Evolutionary conservation across 2,329 filamentous ascomycete species (phyloP).

Genomic region (Calcarisporium arbuscula): DNA sequence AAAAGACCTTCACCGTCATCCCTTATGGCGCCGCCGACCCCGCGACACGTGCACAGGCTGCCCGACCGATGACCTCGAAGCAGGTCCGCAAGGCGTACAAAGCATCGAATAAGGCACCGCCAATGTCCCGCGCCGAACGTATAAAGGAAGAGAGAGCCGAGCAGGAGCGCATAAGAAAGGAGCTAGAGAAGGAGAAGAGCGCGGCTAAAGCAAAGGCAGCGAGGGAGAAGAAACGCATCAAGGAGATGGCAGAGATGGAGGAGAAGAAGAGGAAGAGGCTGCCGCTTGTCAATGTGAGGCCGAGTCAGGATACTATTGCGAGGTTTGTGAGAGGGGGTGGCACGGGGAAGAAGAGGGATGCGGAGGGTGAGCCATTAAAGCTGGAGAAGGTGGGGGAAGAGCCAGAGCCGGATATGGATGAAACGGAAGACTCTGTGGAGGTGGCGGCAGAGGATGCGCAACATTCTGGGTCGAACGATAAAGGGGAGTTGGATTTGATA

Average conservation of each 20-base stretch:
- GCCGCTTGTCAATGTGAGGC: slow-evolving; percentile 46
- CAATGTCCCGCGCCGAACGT: slow-evolving; percentile 34
- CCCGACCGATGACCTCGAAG: slow-evolving; percentile 35
- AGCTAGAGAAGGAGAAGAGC: slow-evolving; percentile 43
- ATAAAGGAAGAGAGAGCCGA: slow-evolving; percentile 37
- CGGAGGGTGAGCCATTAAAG: slow-evolving; percentile 8
- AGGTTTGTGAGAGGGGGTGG: slow-evolving; percentile 40
- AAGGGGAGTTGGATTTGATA: slow-evolving; percentile 12
- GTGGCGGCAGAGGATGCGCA: background rate
- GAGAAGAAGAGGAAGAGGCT: slow-evolving; percentile 45
- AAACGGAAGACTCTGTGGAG: background rate
- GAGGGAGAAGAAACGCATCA: slow-evolving; percentile 50
- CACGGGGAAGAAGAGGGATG: slow-evolving; percentile 22
- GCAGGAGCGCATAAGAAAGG: slow-evolving; percentile 48
- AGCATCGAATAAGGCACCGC: slow-evolving; percentile 24
- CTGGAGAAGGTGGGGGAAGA: background rate
- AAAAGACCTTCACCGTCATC: slow-evolving; percentile 40
- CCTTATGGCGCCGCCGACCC: slow-evolving; percentile 24
- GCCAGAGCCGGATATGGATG: background rate
- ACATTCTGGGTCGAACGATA: too few species aligned
- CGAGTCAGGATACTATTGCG: slow-evolving; percentile 53
- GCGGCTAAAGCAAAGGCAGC: slow-evolving; percentile 41
- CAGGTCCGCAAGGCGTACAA: slow-evolving; percentile 33
- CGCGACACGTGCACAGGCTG: slow-evolving; percentile 11
- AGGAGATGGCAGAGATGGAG: slow-evolving; percentile 42